phyloP scores from a whole-genome alignment of 1,284 basidiomycete genomes.

The Malassezia yamatoensis region DNA sequence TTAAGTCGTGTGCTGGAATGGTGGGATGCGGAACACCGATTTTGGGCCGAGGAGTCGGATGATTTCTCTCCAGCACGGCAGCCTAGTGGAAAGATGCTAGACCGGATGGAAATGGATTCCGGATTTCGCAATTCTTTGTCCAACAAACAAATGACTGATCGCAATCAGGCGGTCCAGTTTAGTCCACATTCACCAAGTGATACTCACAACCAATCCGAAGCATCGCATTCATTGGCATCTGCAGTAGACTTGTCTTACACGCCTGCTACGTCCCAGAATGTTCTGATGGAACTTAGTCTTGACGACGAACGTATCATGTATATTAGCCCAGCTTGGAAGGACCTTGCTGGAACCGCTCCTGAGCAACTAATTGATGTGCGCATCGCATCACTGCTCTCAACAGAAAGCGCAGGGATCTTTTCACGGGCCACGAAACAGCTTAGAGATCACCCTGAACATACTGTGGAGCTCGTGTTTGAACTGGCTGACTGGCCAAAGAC shows the following conservation, averaged over 20 bases:
- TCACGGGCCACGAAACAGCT: constrained; percentile 74
- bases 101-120: not conserved
- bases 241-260: not conserved
- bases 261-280: constrained; percentile 15
- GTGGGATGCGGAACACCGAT: constrained; percentile 99
- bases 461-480: constrained; percentile 79
- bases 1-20: constrained; percentile 94
- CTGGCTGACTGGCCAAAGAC: constrained; percentile 34
- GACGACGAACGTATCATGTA: constrained; percentile 79
- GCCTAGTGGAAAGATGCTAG: not conserved
- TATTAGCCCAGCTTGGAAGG: constrained; percentile 87
- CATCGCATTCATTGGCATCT: not conserved
- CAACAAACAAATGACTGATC: not conserved
- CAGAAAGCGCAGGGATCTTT: constrained; percentile 76
- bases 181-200: not conserved
- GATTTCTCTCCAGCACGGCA: not conserved
- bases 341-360: constrained; percentile 74
- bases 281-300: constrained; percentile 80
- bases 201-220: not conserved
- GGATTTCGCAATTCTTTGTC: not conserved
- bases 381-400: constrained; percentile 70
- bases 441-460: constrained; percentile 82
- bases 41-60: constrained; percentile 58
- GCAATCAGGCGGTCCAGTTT: not conserved
- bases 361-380: constrained; percentile 68